Conservation (phyloP, 2,329 filamentous ascomycete species). For the Furcasterigmium furcatum region DNA sequence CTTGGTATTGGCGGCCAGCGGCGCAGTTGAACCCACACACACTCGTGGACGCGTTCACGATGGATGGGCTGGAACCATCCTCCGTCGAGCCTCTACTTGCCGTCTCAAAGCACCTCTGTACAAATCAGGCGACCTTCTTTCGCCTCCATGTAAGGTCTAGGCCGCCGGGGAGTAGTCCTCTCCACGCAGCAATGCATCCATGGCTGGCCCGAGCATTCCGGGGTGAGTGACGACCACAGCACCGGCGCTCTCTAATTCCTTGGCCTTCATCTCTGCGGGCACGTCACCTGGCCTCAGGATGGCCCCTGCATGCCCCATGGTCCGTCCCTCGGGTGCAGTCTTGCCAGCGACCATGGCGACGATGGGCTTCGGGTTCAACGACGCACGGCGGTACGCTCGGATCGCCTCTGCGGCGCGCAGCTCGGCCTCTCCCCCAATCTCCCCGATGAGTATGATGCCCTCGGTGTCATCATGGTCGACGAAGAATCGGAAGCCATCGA, state of each 20-base stretch:
- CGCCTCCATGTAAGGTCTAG: too few species aligned
- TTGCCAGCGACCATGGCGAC: constrained; percentile 64
- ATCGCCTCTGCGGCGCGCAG: constrained; percentile 71
- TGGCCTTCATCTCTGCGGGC: constrained; percentile 26
- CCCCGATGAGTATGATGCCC: constrained; percentile 69
- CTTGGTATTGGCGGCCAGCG: too few species aligned
- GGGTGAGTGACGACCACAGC: constrained; percentile 33
- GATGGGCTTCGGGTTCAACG: constrained; percentile 58
- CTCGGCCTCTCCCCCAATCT: constrained; percentile 69
- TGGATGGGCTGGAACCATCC: too few species aligned
- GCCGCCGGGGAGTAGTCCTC: too few species aligned
- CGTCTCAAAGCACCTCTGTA: too few species aligned
- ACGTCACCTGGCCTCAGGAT: constrained; percentile 34
- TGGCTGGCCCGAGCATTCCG: constrained; percentile 29
- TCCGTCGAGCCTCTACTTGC: too few species aligned
- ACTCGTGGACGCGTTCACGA: too few species aligned
- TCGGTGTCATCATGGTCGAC: constrained; percentile 66
- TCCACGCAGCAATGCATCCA: constrained; percentile 24
- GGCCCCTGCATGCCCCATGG: constrained; percentile 74
- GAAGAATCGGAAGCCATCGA: constrained; percentile 66
- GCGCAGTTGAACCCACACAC: too few species aligned
- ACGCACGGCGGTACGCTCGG: constrained; percentile 55
- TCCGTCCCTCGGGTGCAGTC: constrained; percentile 54
- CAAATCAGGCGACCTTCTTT: too few species aligned
- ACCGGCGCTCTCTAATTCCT: constrained; percentile 28